Base-by-base conservation (phyloP, 1,284 basidiomycete genomes). In the Mixia osmundae region DNA sequence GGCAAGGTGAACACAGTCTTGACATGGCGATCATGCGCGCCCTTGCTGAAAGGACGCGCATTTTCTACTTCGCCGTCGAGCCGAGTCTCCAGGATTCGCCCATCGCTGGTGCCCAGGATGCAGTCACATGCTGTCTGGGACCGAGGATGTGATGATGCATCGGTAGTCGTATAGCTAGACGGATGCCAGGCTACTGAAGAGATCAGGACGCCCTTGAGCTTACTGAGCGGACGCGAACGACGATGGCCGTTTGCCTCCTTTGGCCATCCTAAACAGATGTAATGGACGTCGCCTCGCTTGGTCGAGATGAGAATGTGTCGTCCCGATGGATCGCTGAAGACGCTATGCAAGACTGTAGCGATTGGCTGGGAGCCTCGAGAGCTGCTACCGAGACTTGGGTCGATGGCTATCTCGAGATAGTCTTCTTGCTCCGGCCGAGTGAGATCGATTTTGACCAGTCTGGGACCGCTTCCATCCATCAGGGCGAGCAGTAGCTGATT, bases 171-270 rank as follows among this genome's bases (percentile, higher is more conserved):
- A 0, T 69, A 62, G 2, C 71, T 68, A 12, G 68, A 66, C n/a
- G 73, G 61, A 49, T 85, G 83, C 89, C 89, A 95, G 0, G 79
- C 79, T n/a, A 94, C 65, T 43, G 79, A 75, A 50, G 87, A 80
- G 44, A 95, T 73, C 33, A 53, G 43, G 47, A 79, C 64, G 61
- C 85, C 76, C 53, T 80, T 75, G 54, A 87, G 73, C 14, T 69
- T 67, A 50, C 80, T 73, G 31, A 91, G 58, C 25, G 66, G 71
- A 35, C 69, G 33, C 15, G 41, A 38, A 12, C 38, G 30, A 4
- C 21, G 7, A 33, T 35, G 30, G 35, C 15, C 18, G 19, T 18
- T 21, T 3, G n/a, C 22, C 12, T 43, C 41, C 14, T 39, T 35
- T 2, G 43, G 25, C 69, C 73, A 74, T 15, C 67, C 67, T 43